These are phyloP conservation scores for Aspergillus bombycis DNA, from an alignment of 2,329 filamentous ascomycete genomes.

Conservation along the genomic window DNA sequence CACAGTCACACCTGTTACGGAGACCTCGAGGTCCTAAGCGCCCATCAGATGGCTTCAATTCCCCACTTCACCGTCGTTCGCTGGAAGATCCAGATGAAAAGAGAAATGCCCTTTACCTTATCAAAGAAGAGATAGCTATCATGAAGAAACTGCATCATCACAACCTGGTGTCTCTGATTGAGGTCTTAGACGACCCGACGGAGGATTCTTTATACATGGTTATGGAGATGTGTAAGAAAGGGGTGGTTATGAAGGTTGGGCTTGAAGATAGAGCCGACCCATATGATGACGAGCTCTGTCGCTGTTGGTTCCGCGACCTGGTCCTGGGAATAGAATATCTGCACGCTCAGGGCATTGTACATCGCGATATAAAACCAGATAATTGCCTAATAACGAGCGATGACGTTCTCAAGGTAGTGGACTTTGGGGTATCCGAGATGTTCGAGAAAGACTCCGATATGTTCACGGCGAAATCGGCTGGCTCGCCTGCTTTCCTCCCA, in stretches of 20 bases:
- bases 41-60: constrained; percentile 63
- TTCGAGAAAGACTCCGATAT: constrained; percentile 87
- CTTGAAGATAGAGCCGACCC: constrained; percentile 81
- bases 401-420: constrained; percentile 93
- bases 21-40: constrained; percentile 59
- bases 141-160: constrained; percentile 98
- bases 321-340: constrained; percentile 95
- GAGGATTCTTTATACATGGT: constrained; percentile 99
- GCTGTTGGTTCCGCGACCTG: constrained; percentile 92
- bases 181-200: constrained; percentile 92
- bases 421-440: constrained; percentile 99
- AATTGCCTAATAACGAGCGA: constrained; percentile 89
- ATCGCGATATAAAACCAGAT: constrained; percentile 97
- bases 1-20: constrained; percentile 84
- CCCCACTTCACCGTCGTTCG: constrained; percentile 65
- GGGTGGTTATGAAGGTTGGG: constrained; percentile 93
- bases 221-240: constrained; percentile 98
- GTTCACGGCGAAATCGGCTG: constrained; percentile 89
- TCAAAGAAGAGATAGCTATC: constrained; percentile 94
- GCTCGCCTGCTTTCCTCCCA: constrained; percentile 91
- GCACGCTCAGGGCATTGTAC: constrained; percentile 90
- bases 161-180: constrained; percentile 89
- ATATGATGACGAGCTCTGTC: constrained; percentile 78
- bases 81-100: constrained; percentile 56
- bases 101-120: constrained; percentile 78